Conservation (phyloP, 2,329 filamentous ascomycete species). For the Lecanicillium sp. region DNA sequence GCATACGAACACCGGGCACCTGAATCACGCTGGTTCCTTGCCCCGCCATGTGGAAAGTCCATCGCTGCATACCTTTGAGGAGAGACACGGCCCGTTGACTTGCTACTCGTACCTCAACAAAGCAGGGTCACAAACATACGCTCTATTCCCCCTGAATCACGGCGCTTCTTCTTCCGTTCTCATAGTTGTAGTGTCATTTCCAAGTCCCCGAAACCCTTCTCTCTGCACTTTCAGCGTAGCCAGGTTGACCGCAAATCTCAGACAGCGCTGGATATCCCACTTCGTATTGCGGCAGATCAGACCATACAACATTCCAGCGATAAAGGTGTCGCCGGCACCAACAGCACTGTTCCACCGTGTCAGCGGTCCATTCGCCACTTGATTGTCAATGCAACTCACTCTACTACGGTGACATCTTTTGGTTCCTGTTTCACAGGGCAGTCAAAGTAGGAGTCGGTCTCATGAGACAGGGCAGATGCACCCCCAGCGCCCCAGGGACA, state of each 20-base stretch:
- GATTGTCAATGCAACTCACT: too few relatives aligned
- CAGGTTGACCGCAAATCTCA: slow-evolving; percentile 57
- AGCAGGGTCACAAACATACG: too few relatives aligned
- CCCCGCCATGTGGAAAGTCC: too few relatives aligned
- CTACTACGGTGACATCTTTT: slow-evolving; percentile 41
- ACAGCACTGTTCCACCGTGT: slow-evolving; percentile 44
- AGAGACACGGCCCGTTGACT: too few relatives aligned
- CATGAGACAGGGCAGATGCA: slow-evolving; percentile 25
- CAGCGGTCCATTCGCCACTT: background rate
- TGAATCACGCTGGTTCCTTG: too few relatives aligned
- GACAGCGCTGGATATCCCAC: slow-evolving; percentile 40
- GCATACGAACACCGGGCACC: too few relatives aligned
- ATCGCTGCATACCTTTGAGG: too few relatives aligned
- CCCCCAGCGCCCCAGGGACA: slow-evolving; percentile 55
- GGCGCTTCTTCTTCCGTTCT: too few relatives aligned
- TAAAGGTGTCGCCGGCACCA: slow-evolving; percentile 70
- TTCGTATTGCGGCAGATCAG: slow-evolving; percentile 37
- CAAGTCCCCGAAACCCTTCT: slow-evolving; percentile 56
- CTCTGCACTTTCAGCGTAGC: slow-evolving; percentile 61
- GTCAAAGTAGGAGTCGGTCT: slow-evolving; percentile 18
- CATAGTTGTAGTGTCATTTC: slow-evolving; percentile 14
- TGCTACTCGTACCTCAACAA: too few relatives aligned
- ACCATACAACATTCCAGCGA: slow-evolving; percentile 61
- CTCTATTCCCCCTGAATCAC: background rate
- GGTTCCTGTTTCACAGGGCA: slow-evolving; percentile 32